Base-by-base conservation (phyloP, 257 asterid genomes). In the Nicotiana knightiana region DNA sequence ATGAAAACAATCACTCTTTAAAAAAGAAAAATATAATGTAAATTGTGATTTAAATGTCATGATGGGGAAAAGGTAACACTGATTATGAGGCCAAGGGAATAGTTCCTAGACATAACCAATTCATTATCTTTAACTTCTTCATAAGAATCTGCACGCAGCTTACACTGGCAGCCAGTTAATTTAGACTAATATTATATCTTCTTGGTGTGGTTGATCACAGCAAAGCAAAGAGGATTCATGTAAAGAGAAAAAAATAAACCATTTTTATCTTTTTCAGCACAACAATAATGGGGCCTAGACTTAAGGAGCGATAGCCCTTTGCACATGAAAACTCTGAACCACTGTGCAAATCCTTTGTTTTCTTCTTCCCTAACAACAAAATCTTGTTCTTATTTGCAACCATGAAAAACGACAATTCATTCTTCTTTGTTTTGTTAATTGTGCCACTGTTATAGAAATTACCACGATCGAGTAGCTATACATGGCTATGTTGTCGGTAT, bases 301-400 rank as follows among this genome's bases (percentile, higher is more conserved):
- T 51, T 71, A 26, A 68, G 78, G 79, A 78, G 46, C 57, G 6
- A 28, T 58, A 71, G 83, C 57, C 79, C 66, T 59, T 33, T 15
- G 85, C 93, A 89, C 92, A 86, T 87, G 90, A 85, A 84, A 80
- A 77, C 75, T 81, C 88, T 82, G 86, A 58, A 66, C 81, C 81
- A 83, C 82, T 61, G 78, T 63, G 83, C 70, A 58, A 59, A 68
- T 66, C 83, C 87, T 84, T 77, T 75, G 33, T 76, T 68, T 85
- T 54, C 59, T 57, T 80, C 70, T 67, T 64, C 67, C 37, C 77
- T 80, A 63, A 82, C 66, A 73, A 39, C 75, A 79, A 85, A 84
- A 51, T 78, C 78, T 86, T 83, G 85, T 85, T 83, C 62, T 84
- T 84, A 76, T 82, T 71, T 85, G 80, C 28, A 39, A 24, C 61